phyloP scores from a whole-genome alignment of 805 yeast species.

The Blastobotrys mokoenaii region DNA sequence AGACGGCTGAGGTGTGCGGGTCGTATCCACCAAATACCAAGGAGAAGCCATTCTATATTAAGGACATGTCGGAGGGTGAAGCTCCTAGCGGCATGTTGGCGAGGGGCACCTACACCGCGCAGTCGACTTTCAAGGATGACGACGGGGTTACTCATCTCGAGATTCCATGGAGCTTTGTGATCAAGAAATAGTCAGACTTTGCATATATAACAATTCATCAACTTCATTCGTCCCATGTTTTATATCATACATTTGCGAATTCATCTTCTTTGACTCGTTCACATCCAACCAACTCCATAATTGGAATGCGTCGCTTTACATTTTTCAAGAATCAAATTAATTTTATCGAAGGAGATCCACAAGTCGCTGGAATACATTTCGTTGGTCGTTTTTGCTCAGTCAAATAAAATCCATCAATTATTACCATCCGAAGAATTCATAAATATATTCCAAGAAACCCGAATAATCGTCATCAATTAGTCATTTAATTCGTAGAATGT shows the following conservation, averaged over 20 bases:
- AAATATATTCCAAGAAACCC: too few species aligned
- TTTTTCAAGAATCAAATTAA: too few species aligned
- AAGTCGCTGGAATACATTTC: too few species aligned
- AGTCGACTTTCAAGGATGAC: constrained; percentile 78
- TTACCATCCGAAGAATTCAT: too few species aligned
- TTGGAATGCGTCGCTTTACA: too few species aligned
- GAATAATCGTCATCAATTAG: too few species aligned
- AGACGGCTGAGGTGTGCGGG: constrained; percentile 80
- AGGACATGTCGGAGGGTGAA: constrained; percentile 57
- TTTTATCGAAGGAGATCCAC: too few species aligned
- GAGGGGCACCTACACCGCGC: constrained; percentile 76
- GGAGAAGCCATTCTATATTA: constrained; percentile 67
- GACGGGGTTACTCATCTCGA: constrained; percentile 66
- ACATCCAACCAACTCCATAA: too few species aligned
- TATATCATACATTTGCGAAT: neutral
- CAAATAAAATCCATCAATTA: too few species aligned
- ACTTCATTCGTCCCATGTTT: neutral
- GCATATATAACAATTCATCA: neutral
- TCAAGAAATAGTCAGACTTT: constrained; percentile 41
- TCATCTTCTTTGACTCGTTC: neutral
- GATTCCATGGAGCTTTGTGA: constrained; percentile 80
- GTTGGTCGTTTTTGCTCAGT: too few species aligned
- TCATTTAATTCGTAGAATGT: too few species aligned
- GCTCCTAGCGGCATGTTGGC: constrained; percentile 89
- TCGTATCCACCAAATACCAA: constrained; percentile 83